Percentiles rank a stretch among this genome's conserved stretches.
Conservation (phyloP, 352 stramenopile species). For the Globisporangium cederbergense region DNA sequence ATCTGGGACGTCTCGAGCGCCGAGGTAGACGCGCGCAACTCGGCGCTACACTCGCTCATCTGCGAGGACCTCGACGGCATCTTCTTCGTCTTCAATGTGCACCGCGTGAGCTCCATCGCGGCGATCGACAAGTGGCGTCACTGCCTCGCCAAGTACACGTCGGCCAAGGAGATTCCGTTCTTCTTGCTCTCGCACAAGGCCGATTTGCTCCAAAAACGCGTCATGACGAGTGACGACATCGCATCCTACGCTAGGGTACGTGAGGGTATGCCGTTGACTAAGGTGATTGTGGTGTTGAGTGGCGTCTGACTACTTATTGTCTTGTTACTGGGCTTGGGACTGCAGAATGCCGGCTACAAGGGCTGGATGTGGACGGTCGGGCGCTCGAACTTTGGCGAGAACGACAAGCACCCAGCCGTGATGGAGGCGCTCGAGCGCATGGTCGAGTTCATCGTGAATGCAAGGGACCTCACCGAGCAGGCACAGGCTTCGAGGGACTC, state of each 20-base stretch:
- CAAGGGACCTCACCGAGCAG: conserved; percentile 34
- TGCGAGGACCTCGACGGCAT: conserved; percentile 80
- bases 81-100: conserved; percentile 88
- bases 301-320: neutral
- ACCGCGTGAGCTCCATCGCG: conserved; percentile 83
- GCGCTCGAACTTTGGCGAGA: conserved; percentile 71
- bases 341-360: conserved; percentile 59
- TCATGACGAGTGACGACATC: conserved; percentile 87
- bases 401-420: conserved; percentile 75
- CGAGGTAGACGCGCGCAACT: conserved; percentile 58
- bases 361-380: conserved; percentile 87
- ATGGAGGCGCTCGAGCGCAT: conserved; percentile 72
- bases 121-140: conserved; percentile 84
- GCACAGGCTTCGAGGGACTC: conserved; percentile 24
- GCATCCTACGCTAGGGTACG: conserved; percentile 60
- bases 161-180: conserved; percentile 70
- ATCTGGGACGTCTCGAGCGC: conserved; percentile 78
- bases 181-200: conserved; percentile 83
- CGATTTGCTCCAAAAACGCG: conserved; percentile 77
- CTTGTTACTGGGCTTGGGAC: neutral
- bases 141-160: conserved; percentile 65
- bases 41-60: conserved; percentile 64
- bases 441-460: conserved; percentile 53
- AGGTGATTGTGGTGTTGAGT: neutral
- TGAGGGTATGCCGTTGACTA: neutral